Evolutionary conservation across 257 asterid species (phyloP).

Genomic region (Solanum microdontum): DNA sequence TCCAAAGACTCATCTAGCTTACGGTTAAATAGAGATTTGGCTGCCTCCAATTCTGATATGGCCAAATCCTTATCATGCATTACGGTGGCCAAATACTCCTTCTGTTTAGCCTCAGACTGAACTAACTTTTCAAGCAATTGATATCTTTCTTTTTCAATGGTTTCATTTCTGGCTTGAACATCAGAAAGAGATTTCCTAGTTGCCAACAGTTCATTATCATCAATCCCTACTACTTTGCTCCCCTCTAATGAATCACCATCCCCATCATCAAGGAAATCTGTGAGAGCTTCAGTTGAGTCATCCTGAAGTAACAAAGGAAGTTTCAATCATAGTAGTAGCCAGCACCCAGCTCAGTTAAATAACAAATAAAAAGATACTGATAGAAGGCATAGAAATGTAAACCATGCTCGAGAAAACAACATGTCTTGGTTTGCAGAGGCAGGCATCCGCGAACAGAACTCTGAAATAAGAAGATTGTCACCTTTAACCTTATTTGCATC

Average conservation of each 20-base stretch:
- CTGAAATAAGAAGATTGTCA: conserved; percentile 4
- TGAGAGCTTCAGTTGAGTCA: conserved; percentile 7
- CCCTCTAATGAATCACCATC: conserved; percentile 7
- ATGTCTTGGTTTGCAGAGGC: conserved; percentile 14
- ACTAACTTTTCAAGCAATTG: conserved; percentile 23
- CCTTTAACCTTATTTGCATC: not conserved
- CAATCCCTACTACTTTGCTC: conserved; percentile 6
- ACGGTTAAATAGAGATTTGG: conserved; percentile 19
- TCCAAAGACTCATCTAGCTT: conserved; percentile 23
- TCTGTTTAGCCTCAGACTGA: conserved; percentile 18
- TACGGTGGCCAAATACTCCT: conserved; percentile 19
- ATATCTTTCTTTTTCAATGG: conserved; percentile 20
- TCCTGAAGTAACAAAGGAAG: conserved; percentile 12
- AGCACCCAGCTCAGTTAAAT: not conserved
- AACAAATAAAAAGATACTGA: not conserved
- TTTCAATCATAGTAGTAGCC: not conserved
- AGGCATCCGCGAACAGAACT: not conserved
- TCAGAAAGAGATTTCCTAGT: conserved; percentile 15
- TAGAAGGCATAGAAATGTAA: not conserved
- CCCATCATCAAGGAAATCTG: conserved; percentile 15
- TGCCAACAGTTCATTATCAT: conserved; percentile 14
- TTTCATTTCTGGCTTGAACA: conserved; percentile 13
- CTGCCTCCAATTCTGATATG: conserved; percentile 26
- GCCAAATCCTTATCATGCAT: conserved; percentile 24
- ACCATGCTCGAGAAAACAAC: conserved; percentile 13